A percentile compares a stretch with the other conserved stretches of the same genome.
Conservation (phyloP, 495 filamentous ascomycete species). For the Hypoxylon cercidicola region DNA sequence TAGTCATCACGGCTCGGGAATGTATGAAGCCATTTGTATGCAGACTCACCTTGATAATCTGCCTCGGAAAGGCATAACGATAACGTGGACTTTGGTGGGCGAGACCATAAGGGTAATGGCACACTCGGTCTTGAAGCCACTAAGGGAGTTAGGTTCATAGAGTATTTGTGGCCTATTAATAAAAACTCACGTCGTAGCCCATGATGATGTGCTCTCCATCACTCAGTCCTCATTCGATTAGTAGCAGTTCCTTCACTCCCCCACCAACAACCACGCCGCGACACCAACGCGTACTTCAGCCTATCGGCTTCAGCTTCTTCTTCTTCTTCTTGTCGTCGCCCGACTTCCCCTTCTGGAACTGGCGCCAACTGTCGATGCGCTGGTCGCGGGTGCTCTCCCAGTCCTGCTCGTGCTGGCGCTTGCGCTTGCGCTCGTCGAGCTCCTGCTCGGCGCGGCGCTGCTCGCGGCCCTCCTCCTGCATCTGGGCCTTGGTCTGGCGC, state of each 20-base stretch:
- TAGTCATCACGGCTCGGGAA: slow-evolving; percentile 27
- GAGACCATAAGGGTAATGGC: slow-evolving; percentile 10
- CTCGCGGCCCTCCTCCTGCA: slow-evolving; percentile 96
- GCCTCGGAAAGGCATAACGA: neutral
- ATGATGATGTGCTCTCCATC: slow-evolving; percentile 9
- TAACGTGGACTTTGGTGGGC: neutral
- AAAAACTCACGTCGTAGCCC: slow-evolving; percentile 47
- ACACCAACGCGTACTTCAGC: slow-evolving; percentile 41
- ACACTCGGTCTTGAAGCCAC: slow-evolving; percentile 35
- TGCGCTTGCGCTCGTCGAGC: slow-evolving; percentile 84
- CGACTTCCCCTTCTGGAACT: slow-evolving; percentile 80
- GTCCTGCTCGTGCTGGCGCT: slow-evolving; percentile 88
- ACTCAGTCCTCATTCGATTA: neutral
- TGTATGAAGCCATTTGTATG: slow-evolving; percentile 10
- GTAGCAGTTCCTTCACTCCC: too few species aligned
- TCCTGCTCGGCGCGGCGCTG: slow-evolving; percentile 90
- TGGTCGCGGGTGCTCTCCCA: slow-evolving; percentile 95
- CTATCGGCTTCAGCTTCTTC: slow-evolving; percentile 77
- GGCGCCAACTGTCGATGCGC: slow-evolving; percentile 93
- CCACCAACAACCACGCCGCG: too few species aligned
- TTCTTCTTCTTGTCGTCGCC: slow-evolving; percentile 86
- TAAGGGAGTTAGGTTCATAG: slow-evolving; percentile 50
- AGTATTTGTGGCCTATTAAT: slow-evolving; percentile 46
- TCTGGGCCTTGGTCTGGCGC: slow-evolving; percentile 88
- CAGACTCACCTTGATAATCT: slow-evolving; percentile 30